Base-by-base conservation (phyloP, 768 basidiomycete genomes). In the Aureoboletus auriporus region DNA sequence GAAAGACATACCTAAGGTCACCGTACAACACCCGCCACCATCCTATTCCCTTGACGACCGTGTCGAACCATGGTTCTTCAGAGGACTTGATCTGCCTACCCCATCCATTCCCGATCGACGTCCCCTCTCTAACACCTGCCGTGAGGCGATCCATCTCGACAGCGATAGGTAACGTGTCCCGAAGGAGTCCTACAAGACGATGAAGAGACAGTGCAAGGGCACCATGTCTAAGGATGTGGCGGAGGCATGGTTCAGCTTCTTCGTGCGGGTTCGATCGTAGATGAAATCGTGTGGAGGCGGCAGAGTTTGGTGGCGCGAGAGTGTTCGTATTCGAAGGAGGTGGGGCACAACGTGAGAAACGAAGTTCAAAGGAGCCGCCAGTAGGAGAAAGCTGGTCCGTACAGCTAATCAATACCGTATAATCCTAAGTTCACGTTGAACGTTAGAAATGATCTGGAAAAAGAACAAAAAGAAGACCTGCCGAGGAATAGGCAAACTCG, bases 1-100 rank as follows among this genome's bases (percentile, higher is more conserved):
- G 34, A 9, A 34, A 12, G 13, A 44, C 30, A 17, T 36, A 14
- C 87, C 77, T 77, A 23, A 82, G 70, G 62, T 87, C 81, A 7
- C 79, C 75, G 49, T 88, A 87, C 40, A 89, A 64, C 20, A 91
- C 67, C 44, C 90, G 73, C 67, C 84, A 92, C 89, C 90, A 92
- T 3, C 85, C 86, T 42, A 84, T 82, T 11, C 84, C 80, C 69
- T 91, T 92, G 5, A 86, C 78, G 60, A 86, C 82, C n/a, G 79
- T 77, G 55, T 86, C 84, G 17, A 89, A 71, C 55, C 61, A 65
- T 4, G 54, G 57, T 37, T 61, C 53, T 57, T 72, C 36, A 37
- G 53, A 33, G 8, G 29, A 23, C 26, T 35, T 47, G 4, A 35
- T 11, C 10, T 39, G 51, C 37, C 64, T 71, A 17, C 37, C 50